Percentiles rank a stretch among this genome's conserved stretches.
phyloP scores from a whole-genome alignment of 441 rosid genomes.

The Raphanus hybrid region DNA sequence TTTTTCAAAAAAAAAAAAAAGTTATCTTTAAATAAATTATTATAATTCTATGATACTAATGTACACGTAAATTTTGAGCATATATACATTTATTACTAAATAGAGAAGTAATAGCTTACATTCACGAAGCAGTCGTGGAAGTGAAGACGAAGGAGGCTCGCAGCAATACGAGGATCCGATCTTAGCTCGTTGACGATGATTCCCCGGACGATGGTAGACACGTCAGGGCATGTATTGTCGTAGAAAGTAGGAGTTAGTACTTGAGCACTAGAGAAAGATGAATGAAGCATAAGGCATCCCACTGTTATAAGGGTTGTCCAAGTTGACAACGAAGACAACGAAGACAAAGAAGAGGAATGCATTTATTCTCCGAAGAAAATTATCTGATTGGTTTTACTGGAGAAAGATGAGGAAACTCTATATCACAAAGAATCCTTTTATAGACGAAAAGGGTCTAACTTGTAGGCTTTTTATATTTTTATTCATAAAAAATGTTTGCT shows the following conservation, averaged over 20 bases:
- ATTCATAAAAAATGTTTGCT: not conserved
- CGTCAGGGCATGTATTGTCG: conserved; percentile 51
- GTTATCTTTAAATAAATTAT: not conserved
- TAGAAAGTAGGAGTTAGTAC: conserved; percentile 53
- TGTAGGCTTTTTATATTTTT: conserved; percentile 5
- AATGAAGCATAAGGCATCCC: conserved; percentile 29
- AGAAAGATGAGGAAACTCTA: conserved; percentile 13
- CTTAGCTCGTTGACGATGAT: conserved; percentile 42
- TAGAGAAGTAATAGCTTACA: conserved; percentile 37
- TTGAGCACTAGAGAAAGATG: conserved; percentile 43
- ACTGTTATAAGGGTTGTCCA: conserved; percentile 27
- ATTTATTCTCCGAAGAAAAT: conserved; percentile 3
- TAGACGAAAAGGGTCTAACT: not conserved
- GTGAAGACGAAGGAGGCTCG: conserved; percentile 72
- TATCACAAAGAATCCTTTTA: conserved; percentile 24
- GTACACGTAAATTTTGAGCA: not conserved
- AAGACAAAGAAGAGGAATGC: not conserved
- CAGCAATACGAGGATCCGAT: conserved; percentile 58
- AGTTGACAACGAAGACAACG: conserved; percentile 10
- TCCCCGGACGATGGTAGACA: conserved; percentile 37
- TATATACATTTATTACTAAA: not conserved
- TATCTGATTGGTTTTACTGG: not conserved
- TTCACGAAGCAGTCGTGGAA: conserved; percentile 83
- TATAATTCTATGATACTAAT: not conserved
- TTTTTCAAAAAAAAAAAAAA: too few relatives aligned